These are phyloP conservation scores for Madurella mycetomatis DNA, from an alignment of 2,329 filamentous ascomycete species.

Conservation along the genomic window DNA sequence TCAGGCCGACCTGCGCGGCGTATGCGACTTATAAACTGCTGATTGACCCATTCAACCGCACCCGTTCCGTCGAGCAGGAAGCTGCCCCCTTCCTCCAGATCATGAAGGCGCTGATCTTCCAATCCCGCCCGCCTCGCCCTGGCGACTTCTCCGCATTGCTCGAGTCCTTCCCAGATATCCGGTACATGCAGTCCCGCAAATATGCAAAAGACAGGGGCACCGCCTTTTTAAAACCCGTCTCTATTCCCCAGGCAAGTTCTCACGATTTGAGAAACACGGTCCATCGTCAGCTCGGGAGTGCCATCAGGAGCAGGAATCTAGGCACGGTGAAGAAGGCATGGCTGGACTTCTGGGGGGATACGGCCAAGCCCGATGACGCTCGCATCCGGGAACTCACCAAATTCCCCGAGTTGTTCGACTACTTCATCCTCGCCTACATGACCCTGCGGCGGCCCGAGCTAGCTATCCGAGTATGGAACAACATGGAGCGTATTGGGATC, in stretches of 20 bases:
- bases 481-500: conserved; percentile 46
- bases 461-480: conserved; percentile 34
- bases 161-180: conserved; percentile 17
- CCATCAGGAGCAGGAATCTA: conserved; percentile 27
- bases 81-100: conserved; percentile 27
- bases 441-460: conserved; percentile 29
- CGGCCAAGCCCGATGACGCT: conserved; percentile 19
- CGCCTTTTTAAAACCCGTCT: not conserved
- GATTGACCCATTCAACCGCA: conserved; percentile 29
- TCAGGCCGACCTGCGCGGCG: conserved; percentile 31
- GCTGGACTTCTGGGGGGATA: conserved; percentile 29
- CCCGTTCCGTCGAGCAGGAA: conserved; percentile 15
- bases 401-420: conserved; percentile 29
- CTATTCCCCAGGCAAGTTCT: not conserved
- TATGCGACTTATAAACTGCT: conserved; percentile 38
- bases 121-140: conserved; percentile 1
- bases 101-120: conserved; percentile 22
- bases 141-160: conserved; percentile 22
- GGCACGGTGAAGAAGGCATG: conserved; percentile 26
- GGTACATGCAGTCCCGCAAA: conserved; percentile 6
- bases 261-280: conserved; percentile 1
- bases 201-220: not conserved
- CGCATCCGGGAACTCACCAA: conserved; percentile 16
- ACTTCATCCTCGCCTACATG: conserved; percentile 34
- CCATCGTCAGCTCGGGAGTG: conserved; percentile 27